Percentiles rank a stretch among this genome's conserved stretches.
Conservation (phyloP, 2,329 filamentous ascomycete genomes). For the Ceratocystiopsis sp. region DNA sequence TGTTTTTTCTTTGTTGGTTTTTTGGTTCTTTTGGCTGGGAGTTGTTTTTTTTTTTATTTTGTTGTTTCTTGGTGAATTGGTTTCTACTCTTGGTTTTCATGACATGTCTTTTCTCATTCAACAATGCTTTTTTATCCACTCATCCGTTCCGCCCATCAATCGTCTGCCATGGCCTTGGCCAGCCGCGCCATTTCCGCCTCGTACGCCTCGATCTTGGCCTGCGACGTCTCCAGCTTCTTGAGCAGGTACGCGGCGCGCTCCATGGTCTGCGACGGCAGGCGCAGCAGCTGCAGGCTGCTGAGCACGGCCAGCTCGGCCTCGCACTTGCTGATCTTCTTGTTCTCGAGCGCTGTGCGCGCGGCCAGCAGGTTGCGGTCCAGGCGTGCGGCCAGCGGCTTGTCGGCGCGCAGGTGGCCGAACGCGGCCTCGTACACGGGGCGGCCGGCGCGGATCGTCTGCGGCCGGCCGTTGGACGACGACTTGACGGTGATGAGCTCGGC, state of each 20-base stretch:
- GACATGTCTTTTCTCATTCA: too few relatives aligned
- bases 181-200: conserved; percentile 54
- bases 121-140: too few relatives aligned
- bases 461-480: conserved; percentile 54
- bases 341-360: conserved; percentile 56
- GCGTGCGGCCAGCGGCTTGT: conserved; percentile 54
- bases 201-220: conserved; percentile 55
- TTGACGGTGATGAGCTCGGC: conserved; percentile 67
- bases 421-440: conserved; percentile 77
- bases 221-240: conserved; percentile 53
- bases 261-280: conserved; percentile 49
- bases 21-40: too few relatives aligned
- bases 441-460: conserved; percentile 59
- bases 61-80: not conserved
- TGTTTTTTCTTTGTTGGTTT: too few relatives aligned
- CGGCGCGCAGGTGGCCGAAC: conserved; percentile 54
- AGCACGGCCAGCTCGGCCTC: conserved; percentile 61
- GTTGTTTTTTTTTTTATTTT: not conserved
- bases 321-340: conserved; percentile 55
- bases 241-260: conserved; percentile 57
- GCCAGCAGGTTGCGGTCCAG: conserved; percentile 55
- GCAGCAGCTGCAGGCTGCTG: conserved; percentile 53
- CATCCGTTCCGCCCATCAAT: too few relatives aligned
- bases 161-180: conserved; percentile 47
- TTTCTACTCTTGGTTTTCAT: not conserved